A percentile compares a stretch with the other conserved stretches of the same genome.
Conservation (phyloP, 805 yeast species). For the Candida namnaoensis region DNA sequence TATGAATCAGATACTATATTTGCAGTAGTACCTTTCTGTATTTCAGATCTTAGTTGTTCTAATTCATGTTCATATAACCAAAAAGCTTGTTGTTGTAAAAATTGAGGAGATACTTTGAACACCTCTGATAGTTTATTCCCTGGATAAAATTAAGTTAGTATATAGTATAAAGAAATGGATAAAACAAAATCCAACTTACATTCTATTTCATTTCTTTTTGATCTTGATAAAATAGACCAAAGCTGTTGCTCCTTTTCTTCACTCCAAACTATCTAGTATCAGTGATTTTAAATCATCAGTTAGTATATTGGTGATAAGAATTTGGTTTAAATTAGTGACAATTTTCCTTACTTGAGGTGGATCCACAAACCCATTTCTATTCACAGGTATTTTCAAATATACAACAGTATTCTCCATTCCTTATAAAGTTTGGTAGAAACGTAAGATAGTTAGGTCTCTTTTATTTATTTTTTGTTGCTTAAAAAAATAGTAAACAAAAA, state of each 20-base stretch:
- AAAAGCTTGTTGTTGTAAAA: constrained; percentile 19
- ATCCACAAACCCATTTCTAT: constrained; percentile 15
- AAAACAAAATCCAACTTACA: constrained; percentile 6
- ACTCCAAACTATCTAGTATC: constrained; percentile 13
- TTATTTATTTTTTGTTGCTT: too few relatives aligned
- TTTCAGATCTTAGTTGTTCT: constrained; percentile 13
- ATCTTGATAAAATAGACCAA: constrained; percentile 16
- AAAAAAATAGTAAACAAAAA: too few relatives aligned
- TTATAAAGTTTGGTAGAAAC: too few relatives aligned
- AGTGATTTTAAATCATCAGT: too few relatives aligned
- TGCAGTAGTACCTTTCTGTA: constrained; percentile 9
- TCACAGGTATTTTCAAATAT: constrained; percentile 15
- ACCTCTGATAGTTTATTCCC: constrained; percentile 3
- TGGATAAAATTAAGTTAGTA: not conserved
- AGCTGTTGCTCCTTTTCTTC: constrained; percentile 14
- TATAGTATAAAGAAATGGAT: not conserved
- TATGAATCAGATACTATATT: not conserved
- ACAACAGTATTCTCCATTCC: constrained; percentile 4
- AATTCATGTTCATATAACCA: constrained; percentile 20
- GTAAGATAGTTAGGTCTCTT: too few relatives aligned
- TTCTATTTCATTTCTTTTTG: constrained; percentile 16
- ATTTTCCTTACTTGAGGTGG: constrained; percentile 11
- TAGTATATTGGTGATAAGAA: too few relatives aligned
- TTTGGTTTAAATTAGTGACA: too few relatives aligned
- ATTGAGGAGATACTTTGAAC: constrained; percentile 14